Evolutionary conservation across 345 rosid species (phyloP).

Genomic region (Litchi chinensis): DNA sequence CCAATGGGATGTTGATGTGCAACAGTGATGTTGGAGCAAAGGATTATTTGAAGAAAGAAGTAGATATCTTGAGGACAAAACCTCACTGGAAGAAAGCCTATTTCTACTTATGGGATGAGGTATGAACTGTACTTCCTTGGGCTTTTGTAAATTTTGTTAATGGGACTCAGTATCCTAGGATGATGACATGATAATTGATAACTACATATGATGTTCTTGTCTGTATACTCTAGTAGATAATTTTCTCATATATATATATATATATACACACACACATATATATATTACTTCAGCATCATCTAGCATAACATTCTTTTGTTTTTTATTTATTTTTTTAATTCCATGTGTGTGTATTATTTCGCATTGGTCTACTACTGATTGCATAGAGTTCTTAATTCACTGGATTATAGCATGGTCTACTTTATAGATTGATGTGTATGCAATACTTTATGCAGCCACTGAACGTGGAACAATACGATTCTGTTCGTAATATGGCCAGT

Average conservation of each 20-base stretch:
- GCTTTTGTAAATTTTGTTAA: conserved; percentile 8
- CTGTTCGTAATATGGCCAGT: conserved; percentile 79
- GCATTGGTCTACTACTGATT: conserved; percentile 9
- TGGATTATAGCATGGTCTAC: background rate
- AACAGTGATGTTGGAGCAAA: conserved; percentile 64
- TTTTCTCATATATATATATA: background rate
- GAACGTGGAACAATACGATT: conserved; percentile 84
- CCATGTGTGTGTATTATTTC: background rate
- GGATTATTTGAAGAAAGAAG: conserved; percentile 82
- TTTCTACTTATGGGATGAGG: conserved; percentile 99
- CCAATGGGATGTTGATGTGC: conserved; percentile 39
- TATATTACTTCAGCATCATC: background rate
- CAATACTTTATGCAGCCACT: conserved; percentile 65
- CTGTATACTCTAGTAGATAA: background rate
- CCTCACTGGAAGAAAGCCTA: conserved; percentile 96
- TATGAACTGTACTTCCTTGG: conserved; percentile 23
- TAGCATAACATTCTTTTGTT: background rate
- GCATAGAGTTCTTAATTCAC: conserved; percentile 5
- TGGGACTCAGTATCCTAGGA: conserved; percentile 8
- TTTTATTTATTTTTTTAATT: background rate
- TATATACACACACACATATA: background rate
- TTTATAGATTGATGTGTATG: conserved; percentile 16
- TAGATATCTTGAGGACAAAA: conserved; percentile 85
- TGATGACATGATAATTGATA: background rate
- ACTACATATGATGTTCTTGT: conserved; percentile 8